A percentile compares a stretch with the other conserved stretches of the same genome.
Evolutionary conservation across 2,329 filamentous ascomycete genomes (phyloP).

Genomic region (Exophiala dermatitidis): DNA sequence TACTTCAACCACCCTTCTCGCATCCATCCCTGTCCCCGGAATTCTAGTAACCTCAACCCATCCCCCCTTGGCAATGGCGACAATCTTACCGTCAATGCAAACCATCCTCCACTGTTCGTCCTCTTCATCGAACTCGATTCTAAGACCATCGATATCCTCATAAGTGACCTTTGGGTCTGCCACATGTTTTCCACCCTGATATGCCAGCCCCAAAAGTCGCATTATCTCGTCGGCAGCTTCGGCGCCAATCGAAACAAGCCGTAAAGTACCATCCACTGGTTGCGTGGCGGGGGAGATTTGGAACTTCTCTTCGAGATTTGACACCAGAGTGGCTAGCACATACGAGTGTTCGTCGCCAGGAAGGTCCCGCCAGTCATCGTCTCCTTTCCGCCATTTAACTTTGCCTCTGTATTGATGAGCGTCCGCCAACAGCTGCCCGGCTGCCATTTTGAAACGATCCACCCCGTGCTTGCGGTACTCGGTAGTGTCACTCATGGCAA

Average conservation of each 20-base stretch:
- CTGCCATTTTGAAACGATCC: slow-evolving; percentile 78
- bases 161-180: slow-evolving; percentile 58
- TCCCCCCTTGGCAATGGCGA: slow-evolving; percentile 63
- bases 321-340: slow-evolving; percentile 66
- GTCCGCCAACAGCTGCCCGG: slow-evolving; percentile 52
- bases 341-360: slow-evolving; percentile 58
- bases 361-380: slow-evolving; percentile 21
- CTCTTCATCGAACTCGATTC: slow-evolving; percentile 59
- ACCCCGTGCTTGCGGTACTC: slow-evolving; percentile 70
- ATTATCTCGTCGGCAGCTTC: slow-evolving; percentile 60
- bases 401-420: slow-evolving; percentile 45
- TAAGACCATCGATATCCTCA: slow-evolving; percentile 59
- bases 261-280: slow-evolving; percentile 63
- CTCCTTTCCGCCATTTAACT: slow-evolving; percentile 32
- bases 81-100: slow-evolving; percentile 86
- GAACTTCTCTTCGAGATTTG: slow-evolving; percentile 74
- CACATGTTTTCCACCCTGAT: slow-evolving; percentile 51
- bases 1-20: slow-evolving; percentile 35
- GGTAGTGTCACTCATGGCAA: slow-evolving; percentile 82
- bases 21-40: slow-evolving; percentile 35
- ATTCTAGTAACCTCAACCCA: slow-evolving; percentile 56
- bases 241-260: slow-evolving; percentile 68
- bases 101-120: slow-evolving; percentile 73
- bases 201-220: slow-evolving; percentile 64
- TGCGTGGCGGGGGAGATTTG: slow-evolving; percentile 67